A percentile compares a stretch with the other conserved stretches of the same genome.
Conservation (phyloP, 129 eudicot species). For the Flaveria brownii region DNA sequence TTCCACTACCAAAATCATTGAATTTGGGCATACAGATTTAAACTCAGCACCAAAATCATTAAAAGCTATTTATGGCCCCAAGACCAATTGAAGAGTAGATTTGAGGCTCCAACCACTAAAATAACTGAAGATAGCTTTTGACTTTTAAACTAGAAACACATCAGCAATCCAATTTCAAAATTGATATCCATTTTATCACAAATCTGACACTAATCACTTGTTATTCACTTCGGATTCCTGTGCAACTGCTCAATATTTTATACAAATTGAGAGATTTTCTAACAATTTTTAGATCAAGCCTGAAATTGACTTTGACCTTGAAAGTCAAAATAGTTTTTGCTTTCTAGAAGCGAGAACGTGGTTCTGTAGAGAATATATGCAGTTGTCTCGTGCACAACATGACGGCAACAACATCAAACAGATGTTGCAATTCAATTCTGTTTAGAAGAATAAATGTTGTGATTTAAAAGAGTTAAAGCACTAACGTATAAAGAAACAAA, state of each 20-base stretch:
- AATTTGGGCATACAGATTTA: neutral
- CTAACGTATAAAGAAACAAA: neutral
- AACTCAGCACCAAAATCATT: neutral
- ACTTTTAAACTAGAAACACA: slow-evolving; percentile 16
- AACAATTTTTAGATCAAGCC: neutral
- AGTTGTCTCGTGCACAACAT: neutral
- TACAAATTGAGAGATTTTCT: neutral
- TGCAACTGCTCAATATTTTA: slow-evolving; percentile 16
- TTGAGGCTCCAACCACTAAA: slow-evolving; percentile 28
- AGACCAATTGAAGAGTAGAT: slow-evolving; percentile 25
- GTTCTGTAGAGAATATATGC: slow-evolving; percentile 10
- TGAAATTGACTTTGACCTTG: slow-evolving; percentile 11
- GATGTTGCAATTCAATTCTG: neutral
- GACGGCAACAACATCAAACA: neutral
- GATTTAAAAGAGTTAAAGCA: neutral
- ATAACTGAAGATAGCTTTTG: slow-evolving; percentile 1
- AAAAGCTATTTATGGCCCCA: slow-evolving; percentile 1
- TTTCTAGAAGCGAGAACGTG: neutral
- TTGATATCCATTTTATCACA: slow-evolving; percentile 3
- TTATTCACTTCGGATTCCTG: neutral
- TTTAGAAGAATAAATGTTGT: neutral
- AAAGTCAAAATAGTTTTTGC: slow-evolving; percentile 1
- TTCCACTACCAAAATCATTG: slow-evolving; percentile 1
- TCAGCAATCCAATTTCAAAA: slow-evolving; percentile 21
- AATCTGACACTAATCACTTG: slow-evolving; percentile 12